These are phyloP conservation scores for Liriodendron chinense DNA, from an alignment of 164 flowering plant genomes.

Conservation along the genomic window DNA sequence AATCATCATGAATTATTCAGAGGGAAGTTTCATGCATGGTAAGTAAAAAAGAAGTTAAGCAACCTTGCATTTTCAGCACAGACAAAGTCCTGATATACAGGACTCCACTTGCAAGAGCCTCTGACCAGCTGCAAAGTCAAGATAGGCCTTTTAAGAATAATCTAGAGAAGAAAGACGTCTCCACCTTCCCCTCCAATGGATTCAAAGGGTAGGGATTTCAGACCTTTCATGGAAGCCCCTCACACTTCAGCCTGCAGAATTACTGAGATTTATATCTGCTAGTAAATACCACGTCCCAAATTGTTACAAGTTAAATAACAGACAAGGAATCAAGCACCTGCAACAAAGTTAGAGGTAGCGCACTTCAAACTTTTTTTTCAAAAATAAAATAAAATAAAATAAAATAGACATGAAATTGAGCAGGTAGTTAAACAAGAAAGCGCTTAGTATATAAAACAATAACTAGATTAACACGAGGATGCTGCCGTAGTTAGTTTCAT, in stretches of 20 bases:
- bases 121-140: conserved; percentile 70
- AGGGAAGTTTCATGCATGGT: neutral
- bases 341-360: too few species aligned
- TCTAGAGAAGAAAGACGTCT: conserved; percentile 47
- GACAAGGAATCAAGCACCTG: too few species aligned
- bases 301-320: neutral
- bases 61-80: conserved; percentile 99
- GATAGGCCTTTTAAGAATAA: neutral
- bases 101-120: conserved; percentile 79
- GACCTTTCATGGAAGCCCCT: conserved; percentile 72
- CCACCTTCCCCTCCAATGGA: conserved; percentile 74
- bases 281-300: neutral
- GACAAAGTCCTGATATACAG: conserved; percentile 84
- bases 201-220: conserved; percentile 84
- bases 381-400: too few species aligned
- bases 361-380: too few species aligned
- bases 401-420: too few species aligned
- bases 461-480: neutral
- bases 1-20: neutral
- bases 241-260: conserved; percentile 60
- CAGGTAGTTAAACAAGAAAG: neutral
- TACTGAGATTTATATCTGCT: neutral
- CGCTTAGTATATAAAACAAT: neutral
- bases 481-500: too few species aligned
- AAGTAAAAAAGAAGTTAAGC: neutral